Evolutionary conservation across 2,329 filamentous ascomycete species (phyloP).

Genomic region (Kalaharituber pfeilii): DNA sequence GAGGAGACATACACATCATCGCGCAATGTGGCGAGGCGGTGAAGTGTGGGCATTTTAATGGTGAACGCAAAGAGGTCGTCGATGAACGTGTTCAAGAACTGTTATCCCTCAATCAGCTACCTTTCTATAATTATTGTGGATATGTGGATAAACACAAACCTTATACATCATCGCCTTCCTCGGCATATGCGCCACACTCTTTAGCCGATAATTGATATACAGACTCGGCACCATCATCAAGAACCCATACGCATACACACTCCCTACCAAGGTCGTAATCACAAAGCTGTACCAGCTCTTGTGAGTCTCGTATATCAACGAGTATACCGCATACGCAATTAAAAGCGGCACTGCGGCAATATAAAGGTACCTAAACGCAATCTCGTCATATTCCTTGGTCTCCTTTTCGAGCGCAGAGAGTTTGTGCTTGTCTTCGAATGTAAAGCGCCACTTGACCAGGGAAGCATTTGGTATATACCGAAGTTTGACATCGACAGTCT

Average conservation of each 20-base stretch:
- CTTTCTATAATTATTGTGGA: background rate
- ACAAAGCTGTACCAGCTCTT: slow-evolving; percentile 97
- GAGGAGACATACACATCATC: slow-evolving; percentile 48
- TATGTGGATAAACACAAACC: background rate
- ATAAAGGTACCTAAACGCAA: slow-evolving; percentile 96
- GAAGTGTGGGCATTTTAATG: slow-evolving; percentile 95
- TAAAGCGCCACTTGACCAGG: slow-evolving; percentile 58
- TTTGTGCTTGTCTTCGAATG: slow-evolving; percentile 92
- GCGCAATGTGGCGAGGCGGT: slow-evolving; percentile 76
- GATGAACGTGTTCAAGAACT: slow-evolving; percentile 97
- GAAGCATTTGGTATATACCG: slow-evolving; percentile 51
- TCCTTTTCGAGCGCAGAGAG: slow-evolving; percentile 90
- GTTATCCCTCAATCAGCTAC: slow-evolving; percentile 51
- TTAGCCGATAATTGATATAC: slow-evolving; percentile 98
- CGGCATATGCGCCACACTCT: slow-evolving; percentile 92
- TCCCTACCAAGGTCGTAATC: slow-evolving; percentile 74
- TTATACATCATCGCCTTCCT: slow-evolving; percentile 57
- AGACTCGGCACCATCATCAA: slow-evolving; percentile 96
- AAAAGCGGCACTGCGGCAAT: slow-evolving; percentile 77
- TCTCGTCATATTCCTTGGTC: slow-evolving; percentile 95
- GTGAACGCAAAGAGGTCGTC: slow-evolving; percentile 97
- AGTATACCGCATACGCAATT: slow-evolving; percentile 77
- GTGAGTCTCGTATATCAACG: slow-evolving; percentile 78
- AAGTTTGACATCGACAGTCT: slow-evolving; percentile 74
- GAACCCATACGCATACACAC: slow-evolving; percentile 93